phyloP scores from a whole-genome alignment of 768 basidiomycete species.

The Pisolithus sp. region DNA sequence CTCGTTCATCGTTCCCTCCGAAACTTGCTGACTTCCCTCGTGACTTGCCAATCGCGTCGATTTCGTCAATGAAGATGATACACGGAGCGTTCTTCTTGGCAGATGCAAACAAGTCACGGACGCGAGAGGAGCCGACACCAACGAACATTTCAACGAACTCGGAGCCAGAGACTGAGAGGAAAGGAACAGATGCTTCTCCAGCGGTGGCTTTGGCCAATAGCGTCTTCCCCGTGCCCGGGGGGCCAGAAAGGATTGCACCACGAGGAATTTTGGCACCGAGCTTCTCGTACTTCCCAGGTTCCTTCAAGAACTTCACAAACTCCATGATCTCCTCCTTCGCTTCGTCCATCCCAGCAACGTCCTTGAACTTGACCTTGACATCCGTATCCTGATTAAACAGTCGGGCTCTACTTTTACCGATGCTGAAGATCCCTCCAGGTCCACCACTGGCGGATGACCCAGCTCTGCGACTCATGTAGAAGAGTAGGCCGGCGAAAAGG shows the following conservation, averaged over 20 bases:
- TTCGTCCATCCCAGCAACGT: slow-evolving; percentile 99
- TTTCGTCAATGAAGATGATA: slow-evolving; percentile 99
- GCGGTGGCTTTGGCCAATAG: slow-evolving; percentile 97
- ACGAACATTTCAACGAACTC: slow-evolving; percentile 99
- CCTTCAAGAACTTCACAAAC: slow-evolving; percentile 98
- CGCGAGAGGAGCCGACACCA: slow-evolving; percentile 95
- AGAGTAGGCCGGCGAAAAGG: slow-evolving; percentile 82
- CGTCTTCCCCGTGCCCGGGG: slow-evolving; percentile 98
- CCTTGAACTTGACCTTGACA: slow-evolving; percentile 87
- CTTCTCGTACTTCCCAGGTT: slow-evolving; percentile 89
- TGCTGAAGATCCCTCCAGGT: slow-evolving; percentile 90
- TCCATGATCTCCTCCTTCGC: slow-evolving; percentile 99
- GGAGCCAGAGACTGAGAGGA: slow-evolving; percentile 97
- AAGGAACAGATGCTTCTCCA: slow-evolving; percentile 95
- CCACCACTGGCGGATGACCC: slow-evolving; percentile 52
- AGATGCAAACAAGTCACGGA: slow-evolving; percentile 94
- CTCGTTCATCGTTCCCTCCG: slow-evolving; percentile 96
- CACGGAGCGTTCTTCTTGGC: slow-evolving; percentile 98
- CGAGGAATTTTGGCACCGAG: slow-evolving; percentile 97
- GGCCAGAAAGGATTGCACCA: slow-evolving; percentile 90
- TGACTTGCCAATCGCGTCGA: slow-evolving; percentile 97
- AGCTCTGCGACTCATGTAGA: slow-evolving; percentile 79
- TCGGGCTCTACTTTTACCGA: slow-evolving; percentile 92
- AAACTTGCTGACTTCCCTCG: slow-evolving; percentile 72
- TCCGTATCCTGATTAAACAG: slow-evolving; percentile 97